phyloP scores from a whole-genome alignment of 371 early-diverging fungal species.

The Blakeslea trispora region DNA sequence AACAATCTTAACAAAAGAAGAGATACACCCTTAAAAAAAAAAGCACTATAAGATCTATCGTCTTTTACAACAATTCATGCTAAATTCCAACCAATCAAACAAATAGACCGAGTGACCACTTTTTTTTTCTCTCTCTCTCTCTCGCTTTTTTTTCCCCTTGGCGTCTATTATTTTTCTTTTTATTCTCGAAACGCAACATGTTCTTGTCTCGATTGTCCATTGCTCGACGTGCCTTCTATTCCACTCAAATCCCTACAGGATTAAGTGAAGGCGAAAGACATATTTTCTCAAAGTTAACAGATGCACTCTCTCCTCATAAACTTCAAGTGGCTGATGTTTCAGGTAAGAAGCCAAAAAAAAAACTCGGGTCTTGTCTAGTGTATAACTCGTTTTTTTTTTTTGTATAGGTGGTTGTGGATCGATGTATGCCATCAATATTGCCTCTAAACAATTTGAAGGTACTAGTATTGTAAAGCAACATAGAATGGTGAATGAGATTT shows the following conservation, averaged over 20 bases:
- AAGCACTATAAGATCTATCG: too few species aligned
- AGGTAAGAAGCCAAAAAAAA: constrained; percentile 44
- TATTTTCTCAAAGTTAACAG: constrained; percentile 70
- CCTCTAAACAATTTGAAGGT: constrained; percentile 75
- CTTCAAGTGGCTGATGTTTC: constrained; percentile 87
- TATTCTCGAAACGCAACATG: too few species aligned
- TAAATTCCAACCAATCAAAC: too few species aligned
- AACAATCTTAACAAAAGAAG: too few species aligned
- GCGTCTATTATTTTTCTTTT: too few species aligned
- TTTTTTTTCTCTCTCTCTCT: too few species aligned
- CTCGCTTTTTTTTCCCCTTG: too few species aligned
- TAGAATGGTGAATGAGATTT: constrained; percentile 81
- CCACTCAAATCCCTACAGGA: constrained; percentile 19
- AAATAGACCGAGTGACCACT: too few species aligned
- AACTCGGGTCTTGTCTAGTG: too few species aligned
- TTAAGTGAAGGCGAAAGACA: constrained; percentile 70
- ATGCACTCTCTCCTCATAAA: constrained; percentile 66
- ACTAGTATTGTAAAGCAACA: constrained; percentile 84
- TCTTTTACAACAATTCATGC: too few species aligned
- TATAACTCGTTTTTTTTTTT: not conserved
- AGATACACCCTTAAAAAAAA: too few species aligned
- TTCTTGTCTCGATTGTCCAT: too few species aligned
- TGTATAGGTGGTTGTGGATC: constrained; percentile 90
- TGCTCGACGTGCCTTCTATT: constrained; percentile 27
- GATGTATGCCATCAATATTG: constrained; percentile 90